phyloP scores from a whole-genome alignment of 176 grass and related monocot genomes.

The Bromus sterilis region DNA sequence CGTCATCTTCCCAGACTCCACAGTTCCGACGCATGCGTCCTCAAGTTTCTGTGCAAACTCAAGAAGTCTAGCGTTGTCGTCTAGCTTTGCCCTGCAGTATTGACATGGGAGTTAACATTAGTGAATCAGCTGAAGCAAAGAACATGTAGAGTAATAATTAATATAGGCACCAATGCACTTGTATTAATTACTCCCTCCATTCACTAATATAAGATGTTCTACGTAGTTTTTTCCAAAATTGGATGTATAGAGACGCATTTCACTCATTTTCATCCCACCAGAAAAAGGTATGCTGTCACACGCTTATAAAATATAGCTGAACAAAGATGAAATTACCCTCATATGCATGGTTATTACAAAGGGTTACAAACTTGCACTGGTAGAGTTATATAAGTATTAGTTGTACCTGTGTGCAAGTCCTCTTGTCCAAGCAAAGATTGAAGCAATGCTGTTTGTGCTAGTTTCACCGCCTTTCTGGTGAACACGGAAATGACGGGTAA shows the following conservation, averaged over 20 bases:
- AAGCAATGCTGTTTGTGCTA: constrained; percentile 99
- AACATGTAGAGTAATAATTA: neutral
- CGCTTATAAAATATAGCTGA: neutral
- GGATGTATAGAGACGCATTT: no score
- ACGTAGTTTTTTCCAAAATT: no score
- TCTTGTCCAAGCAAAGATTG: constrained; percentile 97
- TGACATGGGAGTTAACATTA: neutral
- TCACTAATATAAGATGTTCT: no score
- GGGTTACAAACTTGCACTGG: neutral
- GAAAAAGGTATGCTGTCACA: neutral
- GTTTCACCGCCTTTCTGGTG: constrained; percentile 95
- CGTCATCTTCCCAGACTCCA: constrained; percentile 97
- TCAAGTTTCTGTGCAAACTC: constrained; percentile 88
- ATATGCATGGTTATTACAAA: neutral
- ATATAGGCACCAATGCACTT: neutral
- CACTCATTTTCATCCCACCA: neutral
- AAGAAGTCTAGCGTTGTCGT: constrained; percentile 69
- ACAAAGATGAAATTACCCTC: neutral
- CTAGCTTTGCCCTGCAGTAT: constrained; percentile 74
- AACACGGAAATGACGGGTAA: constrained; percentile 94
- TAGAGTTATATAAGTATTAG: neutral
- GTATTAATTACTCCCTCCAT: neutral
- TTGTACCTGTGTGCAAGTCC: constrained; percentile 88
- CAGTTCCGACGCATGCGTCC: constrained; percentile 69
- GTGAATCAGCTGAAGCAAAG: neutral